phyloP scores from a whole-genome alignment of 306 rosid species.

The Arachis stenosperma region DNA sequence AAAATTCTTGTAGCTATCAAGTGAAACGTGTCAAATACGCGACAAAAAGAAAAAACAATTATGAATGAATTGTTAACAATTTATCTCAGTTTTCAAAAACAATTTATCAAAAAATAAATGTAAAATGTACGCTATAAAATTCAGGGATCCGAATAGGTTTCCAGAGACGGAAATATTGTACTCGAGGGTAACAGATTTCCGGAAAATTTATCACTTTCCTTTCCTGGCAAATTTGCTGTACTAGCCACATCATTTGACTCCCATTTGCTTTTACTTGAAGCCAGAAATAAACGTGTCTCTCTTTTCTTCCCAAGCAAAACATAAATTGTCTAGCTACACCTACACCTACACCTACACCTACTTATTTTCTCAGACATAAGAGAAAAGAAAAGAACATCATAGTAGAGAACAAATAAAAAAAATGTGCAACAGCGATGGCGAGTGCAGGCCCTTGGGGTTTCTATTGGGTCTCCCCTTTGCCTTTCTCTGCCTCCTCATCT shows the following conservation, averaged over 20 bases:
- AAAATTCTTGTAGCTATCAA: not conserved
- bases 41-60: not conserved
- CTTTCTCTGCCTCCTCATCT: slow-evolving; percentile 65
- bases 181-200: not conserved
- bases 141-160: not conserved
- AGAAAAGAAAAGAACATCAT: not conserved
- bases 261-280: slow-evolving; percentile 22
- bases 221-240: not conserved
- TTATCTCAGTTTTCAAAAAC: too few species aligned
- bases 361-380: slow-evolving; percentile 1
- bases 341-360: not conserved
- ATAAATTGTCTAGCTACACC: not conserved
- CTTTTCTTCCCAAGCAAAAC: slow-evolving; percentile 1
- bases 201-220: not conserved
- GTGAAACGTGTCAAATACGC: not conserved
- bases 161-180: not conserved
- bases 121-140: not conserved
- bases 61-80: not conserved
- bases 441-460: slow-evolving; percentile 92
- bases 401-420: not conserved
- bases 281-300: slow-evolving; percentile 34
- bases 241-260: not conserved
- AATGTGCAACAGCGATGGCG: slow-evolving; percentile 78
- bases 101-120: not conserved
- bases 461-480: slow-evolving; percentile 92